Evolutionary conservation across 176 grass and related monocot genomes (phyloP), one percentile per base, ranked within the genome.

Genomic region (Aechmea fasciata): DNA sequence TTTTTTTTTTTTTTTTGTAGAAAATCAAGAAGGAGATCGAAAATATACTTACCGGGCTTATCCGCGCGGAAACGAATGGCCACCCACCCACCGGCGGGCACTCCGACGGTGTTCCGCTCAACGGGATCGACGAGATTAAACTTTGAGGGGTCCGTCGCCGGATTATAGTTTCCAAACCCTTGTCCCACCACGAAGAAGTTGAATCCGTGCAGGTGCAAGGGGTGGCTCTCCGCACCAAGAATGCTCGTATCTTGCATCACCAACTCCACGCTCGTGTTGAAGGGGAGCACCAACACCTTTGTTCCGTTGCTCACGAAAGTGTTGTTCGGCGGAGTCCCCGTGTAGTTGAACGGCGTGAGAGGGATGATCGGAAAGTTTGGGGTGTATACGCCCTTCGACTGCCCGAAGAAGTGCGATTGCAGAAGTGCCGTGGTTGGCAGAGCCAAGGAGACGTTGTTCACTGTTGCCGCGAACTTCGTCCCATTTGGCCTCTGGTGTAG

Each of bases 401-500:
- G 78, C 13, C 85, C 85, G 69, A 65, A 75, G 83, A 88, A 96
- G 84, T 96, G 87, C 19, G 91, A 82, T 75, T 90, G 79, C 0
- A 96, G 91, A 13, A 96, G 91, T 7, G 87, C 85, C 0, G 81
- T 85, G 14, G 3, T 78, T 47, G 91, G 91, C 75, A 84, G 75
- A 48, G 64, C 1, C 73, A 90, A 90, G 3, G 87, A 90, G 11
- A 90, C 82, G 75, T 96, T 96, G 74, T 90, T 96, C 67, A 96
- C 64, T 28, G 76, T 70, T 9, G 91, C 87, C 2, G 79, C 54
- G 70, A 96, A 91, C 68, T 75, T 6, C 41, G 91, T 87, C 55
- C 80, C 82, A 52, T 96, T 96, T 14, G 87, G 91, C 0, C 84
- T 84, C 73, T 76, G 48, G 29, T 76, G 33, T 41, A n/a, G n/a